Base-by-base conservation (phyloP, 306 rosid species). In the Datisca glomerata region DNA sequence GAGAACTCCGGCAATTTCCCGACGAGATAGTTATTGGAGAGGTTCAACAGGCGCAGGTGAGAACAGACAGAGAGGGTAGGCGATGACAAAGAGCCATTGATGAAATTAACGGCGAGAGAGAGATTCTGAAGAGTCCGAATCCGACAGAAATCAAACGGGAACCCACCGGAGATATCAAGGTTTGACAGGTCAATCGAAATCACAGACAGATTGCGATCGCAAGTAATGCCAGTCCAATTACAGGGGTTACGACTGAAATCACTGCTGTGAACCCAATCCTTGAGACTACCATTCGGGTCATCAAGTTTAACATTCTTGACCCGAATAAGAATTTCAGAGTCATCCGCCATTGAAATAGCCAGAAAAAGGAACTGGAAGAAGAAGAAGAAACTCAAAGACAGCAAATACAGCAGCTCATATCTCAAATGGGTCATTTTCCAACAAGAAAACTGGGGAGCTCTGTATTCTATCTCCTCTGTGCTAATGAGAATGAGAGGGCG, bases 181-280 rank as follows among this genome's bases (percentile, higher is more conserved):
- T 33, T 45, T 3, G 72, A 21, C 13, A 89, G 51, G 46, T 80
- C 71, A 4, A 89, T 55, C 1, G 93, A 55, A 23, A 75, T 20
- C 16, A 89, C 60, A 0, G 72, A 65, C 6, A 2, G 28, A 22
- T 64, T 59, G 1, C 18, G 13, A 25, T 75, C 84, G 55, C 95
- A 84, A 25, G 69, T 61, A 39, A 89, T 63, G 7, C 92, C 95
- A 2, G 72, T 49, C 93, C 93, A 89, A 44, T 52, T 61, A 57
- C 95, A 89, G 13, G 86, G 76, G 47, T 28, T 53, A n/a, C n/a
- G n/a, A n/a, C n/a, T n/a, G 4, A 25, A 41, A 2, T 38, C 19
- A 9, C 8, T 5, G 47, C 51, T 60, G 0, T 56, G 62, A 20
- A 60, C 45, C 95, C 92, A 89, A 13, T 61, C 41, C 5, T 55